Conservation (phyloP, 2,329 filamentous ascomycete genomes). For the Microsporum audouinii region DNA sequence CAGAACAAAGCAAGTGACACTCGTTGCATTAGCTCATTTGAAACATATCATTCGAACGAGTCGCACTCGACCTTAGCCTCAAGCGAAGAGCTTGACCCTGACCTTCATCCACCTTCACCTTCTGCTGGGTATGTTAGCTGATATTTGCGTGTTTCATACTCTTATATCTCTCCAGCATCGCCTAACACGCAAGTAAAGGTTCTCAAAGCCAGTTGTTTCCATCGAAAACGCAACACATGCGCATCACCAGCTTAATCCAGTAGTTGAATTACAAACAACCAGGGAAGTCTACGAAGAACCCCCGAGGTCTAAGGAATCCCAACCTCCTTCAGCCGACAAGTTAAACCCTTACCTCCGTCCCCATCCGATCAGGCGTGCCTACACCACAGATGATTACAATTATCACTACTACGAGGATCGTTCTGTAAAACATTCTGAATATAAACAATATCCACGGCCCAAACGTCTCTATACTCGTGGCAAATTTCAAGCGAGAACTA, state of each 20-base stretch:
- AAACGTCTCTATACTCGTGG: neutral
- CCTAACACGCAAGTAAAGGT: neutral
- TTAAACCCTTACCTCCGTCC: neutral
- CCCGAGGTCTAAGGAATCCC: neutral
- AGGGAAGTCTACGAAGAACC: neutral
- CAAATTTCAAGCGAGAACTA: neutral
- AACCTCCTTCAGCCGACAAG: neutral
- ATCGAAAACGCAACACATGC: neutral
- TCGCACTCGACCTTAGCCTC: neutral
- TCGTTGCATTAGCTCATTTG: neutral
- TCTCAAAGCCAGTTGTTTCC: neutral
- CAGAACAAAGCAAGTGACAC: neutral
- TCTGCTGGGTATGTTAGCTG: neutral
- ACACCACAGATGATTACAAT: neutral
- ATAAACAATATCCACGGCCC: neutral
- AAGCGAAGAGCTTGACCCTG: neutral
- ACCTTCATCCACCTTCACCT: neutral
- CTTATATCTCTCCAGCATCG: neutral
- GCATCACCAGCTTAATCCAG: neutral
- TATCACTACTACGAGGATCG: neutral
- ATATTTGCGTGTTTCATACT: neutral
- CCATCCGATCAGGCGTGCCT: neutral
- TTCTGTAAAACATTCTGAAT: neutral
- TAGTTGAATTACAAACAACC: neutral
- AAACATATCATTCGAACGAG: conserved; percentile 1